Evolutionary conservation across 2,329 filamentous ascomycete genomes (phyloP).

Genomic region (Sporothrix globosa): DNA sequence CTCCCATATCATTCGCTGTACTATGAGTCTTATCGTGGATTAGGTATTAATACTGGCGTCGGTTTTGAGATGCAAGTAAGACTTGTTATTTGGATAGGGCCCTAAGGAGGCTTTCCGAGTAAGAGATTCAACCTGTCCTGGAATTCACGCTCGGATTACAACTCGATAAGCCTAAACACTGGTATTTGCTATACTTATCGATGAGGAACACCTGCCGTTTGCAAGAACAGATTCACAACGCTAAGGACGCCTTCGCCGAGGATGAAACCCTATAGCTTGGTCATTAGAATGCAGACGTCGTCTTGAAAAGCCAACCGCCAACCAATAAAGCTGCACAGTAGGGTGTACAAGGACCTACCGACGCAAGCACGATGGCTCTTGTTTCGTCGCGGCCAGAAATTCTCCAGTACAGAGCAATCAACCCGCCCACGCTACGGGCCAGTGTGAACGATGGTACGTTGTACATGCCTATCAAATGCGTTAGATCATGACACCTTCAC

Average conservation of each 20-base stretch:
- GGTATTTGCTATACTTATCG: not conserved
- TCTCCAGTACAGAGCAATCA: slow-evolving; percentile 76
- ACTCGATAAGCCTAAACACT: not conserved
- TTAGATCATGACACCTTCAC: not conserved
- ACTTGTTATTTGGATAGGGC: too few relatives aligned
- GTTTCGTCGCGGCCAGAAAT: slow-evolving; percentile 63
- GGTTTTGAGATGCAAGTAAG: too few relatives aligned
- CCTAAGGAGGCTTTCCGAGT: not conserved
- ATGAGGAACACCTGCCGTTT: slow-evolving; percentile 58
- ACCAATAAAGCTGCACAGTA: not conserved
- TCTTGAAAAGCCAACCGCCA: not conserved
- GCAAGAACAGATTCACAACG: slow-evolving; percentile 83
- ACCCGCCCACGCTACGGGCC: slow-evolving; percentile 79
- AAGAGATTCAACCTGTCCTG: not conserved
- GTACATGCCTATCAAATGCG: slow-evolving; percentile 72
- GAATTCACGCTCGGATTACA: not conserved
- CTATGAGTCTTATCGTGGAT: not conserved
- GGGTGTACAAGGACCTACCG: slow-evolving; percentile 48
- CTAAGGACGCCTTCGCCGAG: slow-evolving; percentile 90
- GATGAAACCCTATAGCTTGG: slow-evolving; percentile 69
- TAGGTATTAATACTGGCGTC: too few relatives aligned
- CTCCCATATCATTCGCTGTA: not conserved
- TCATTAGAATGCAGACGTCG: slow-evolving; percentile 14
- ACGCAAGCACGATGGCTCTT: slow-evolving; percentile 84
- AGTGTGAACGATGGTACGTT: slow-evolving; percentile 96